Evolutionary conservation across 306 rosid genomes (phyloP).

Genomic region (Castanea sativa): DNA sequence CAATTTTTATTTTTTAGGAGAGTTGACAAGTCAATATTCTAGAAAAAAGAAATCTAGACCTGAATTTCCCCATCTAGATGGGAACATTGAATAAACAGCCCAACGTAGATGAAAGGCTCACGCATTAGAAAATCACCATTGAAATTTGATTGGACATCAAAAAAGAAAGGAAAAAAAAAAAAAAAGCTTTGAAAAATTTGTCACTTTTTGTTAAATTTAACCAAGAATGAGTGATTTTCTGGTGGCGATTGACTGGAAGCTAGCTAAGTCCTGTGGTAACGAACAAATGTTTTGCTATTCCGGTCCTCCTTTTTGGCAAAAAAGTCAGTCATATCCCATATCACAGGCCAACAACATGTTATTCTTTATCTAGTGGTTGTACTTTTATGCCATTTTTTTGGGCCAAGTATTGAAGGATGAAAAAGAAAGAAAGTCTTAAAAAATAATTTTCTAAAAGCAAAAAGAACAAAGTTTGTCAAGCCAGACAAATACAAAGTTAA

Average conservation of each 20-base stretch:
- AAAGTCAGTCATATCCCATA: neutral
- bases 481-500: no score
- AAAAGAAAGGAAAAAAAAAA: neutral
- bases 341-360: no score
- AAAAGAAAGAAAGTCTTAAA: no score
- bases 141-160: neutral
- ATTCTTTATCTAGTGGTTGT: neutral
- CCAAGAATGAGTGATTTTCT: neutral
- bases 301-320: neutral
- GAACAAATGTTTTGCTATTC: no score
- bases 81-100: constrained; percentile 5
- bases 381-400: no score
- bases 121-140: neutral
- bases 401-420: no score
- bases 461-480: no score
- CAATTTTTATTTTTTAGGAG: neutral
- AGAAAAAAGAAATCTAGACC: neutral
- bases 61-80: neutral
- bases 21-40: neutral
- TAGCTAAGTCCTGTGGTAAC: neutral
- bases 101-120: neutral
- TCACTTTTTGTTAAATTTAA: no score
- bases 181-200: neutral
- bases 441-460: no score
- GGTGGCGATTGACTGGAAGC: neutral